phyloP scores from a whole-genome alignment of 305 asterid species.

The Ilex paraguariensis region DNA sequence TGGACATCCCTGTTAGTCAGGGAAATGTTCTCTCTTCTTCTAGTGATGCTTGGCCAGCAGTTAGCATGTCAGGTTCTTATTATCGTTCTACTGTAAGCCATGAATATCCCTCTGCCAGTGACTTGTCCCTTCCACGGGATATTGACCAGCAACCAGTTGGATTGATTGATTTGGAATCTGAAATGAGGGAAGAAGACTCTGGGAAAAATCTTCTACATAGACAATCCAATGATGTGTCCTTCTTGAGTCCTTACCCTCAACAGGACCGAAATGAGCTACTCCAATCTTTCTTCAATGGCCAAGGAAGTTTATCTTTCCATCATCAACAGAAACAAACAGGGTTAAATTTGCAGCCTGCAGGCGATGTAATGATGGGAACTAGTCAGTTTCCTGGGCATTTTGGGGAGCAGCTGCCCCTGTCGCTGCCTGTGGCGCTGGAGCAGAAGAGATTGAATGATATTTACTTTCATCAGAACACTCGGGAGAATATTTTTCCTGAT shows the following conservation, averaged over 20 bases:
- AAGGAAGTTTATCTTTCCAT: slow-evolving; percentile 45
- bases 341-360: slow-evolving; percentile 46
- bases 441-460: slow-evolving; percentile 62
- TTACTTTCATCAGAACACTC: slow-evolving; percentile 48
- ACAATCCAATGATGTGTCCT: slow-evolving; percentile 36
- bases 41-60: slow-evolving; percentile 61
- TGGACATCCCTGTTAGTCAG: slow-evolving; percentile 39
- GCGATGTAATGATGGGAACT: slow-evolving; percentile 41
- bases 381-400: slow-evolving; percentile 51
- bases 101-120: slow-evolving; percentile 50
- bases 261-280: slow-evolving; percentile 55
- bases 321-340: slow-evolving; percentile 50
- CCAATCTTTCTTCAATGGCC: slow-evolving; percentile 55
- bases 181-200: slow-evolving; percentile 26
- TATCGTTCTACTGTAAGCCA: slow-evolving; percentile 40
- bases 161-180: slow-evolving; percentile 40
- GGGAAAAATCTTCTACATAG: slow-evolving; percentile 41
- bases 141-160: slow-evolving; percentile 41
- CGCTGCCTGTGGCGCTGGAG: slow-evolving; percentile 43
- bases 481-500: slow-evolving; percentile 37
- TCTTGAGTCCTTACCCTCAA: slow-evolving; percentile 38
- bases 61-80: slow-evolving; percentile 45
- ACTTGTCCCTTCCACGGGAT: slow-evolving; percentile 56
- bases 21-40: slow-evolving; percentile 33
- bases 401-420: slow-evolving; percentile 48